Evolutionary conservation across 768 basidiomycete species (phyloP), one percentile per base, ranked within the genome.

Genomic region (Xanthoconium purpureum): DNA sequence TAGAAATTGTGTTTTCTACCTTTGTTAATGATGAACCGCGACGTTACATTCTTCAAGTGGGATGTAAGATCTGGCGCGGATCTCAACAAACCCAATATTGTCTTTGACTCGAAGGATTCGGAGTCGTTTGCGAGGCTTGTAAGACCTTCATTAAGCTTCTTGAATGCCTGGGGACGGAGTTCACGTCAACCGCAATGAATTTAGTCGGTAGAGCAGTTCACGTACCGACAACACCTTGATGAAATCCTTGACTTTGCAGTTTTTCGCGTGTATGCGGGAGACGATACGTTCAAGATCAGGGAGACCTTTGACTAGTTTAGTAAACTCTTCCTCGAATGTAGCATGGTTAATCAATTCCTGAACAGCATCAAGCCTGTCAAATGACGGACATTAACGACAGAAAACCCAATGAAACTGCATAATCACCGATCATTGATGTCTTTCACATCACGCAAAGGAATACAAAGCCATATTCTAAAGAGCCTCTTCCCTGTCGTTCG

Each of bases 381-480:
- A 36, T 29, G 56, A 52, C 47, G 67, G 59, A 57, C 39, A 62
- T 55, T 63, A 60, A 66, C 42, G 15, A 43, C 28, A 43, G 37
- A 47, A 52, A 52, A 54, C 51, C 54, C 48, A 47, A 55, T 24
- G 36, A 59, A 53, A 59, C 52, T 55, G 47, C 18, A 35, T 47
- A 58, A 75, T 59, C 65, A 91, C 94, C 94, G 80, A 39, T 90
- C 87, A 65, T 96, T 95, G 73, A 99, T 98, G 47, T 90, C 90
- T 12, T 80, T 69, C 36, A 86, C 84, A 38, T 90, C 84, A 32
- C 88, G 84, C 59, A 99, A 74, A 18, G 97, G 97, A 80, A 88
- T 88, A 60, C 93, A 97, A 9, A 99, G 77, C 97, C 97, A 99
- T 51, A 96, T 89, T 40, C 95, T 84, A 81, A 99, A 98, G 30